These are phyloP conservation scores for Pseudozyma sp. DNA, from an alignment of 1,284 basidiomycete species.

Conservation along the genomic window DNA sequence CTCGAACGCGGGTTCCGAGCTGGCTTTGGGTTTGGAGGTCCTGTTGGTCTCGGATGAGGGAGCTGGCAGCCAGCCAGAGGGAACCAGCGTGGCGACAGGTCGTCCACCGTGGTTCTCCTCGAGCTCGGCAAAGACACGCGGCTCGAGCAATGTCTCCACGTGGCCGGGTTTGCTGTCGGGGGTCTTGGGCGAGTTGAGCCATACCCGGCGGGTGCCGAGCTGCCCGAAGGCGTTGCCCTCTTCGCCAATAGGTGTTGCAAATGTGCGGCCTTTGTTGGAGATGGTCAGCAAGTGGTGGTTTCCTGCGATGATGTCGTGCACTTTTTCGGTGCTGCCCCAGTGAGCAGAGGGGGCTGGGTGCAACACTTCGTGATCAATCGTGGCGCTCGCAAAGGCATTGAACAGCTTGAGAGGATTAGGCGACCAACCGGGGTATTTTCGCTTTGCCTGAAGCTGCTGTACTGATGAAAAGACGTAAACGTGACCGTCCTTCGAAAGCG, in stretches of 20 bases:
- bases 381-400: conserved; percentile 37
- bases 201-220: conserved; percentile 73
- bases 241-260: conserved; percentile 80
- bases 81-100: conserved; percentile 61
- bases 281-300: conserved; percentile 85
- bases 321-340: conserved; percentile 48
- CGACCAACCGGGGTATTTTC: conserved; percentile 42
- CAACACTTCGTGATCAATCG: conserved; percentile 57
- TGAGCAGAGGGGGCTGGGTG: conserved; percentile 34
- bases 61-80: conserved; percentile 25
- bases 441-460: conserved; percentile 41
- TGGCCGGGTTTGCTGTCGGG: conserved; percentile 56
- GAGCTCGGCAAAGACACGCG: conserved; percentile 50
- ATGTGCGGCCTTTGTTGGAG: conserved; percentile 83
- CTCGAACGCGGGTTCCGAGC: conserved; percentile 28
- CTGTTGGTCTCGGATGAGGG: conserved; percentile 67
- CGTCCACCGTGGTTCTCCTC: conserved; percentile 68
- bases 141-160: conserved; percentile 71
- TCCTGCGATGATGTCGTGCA: conserved; percentile 71
- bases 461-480: conserved; percentile 62
- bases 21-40: conserved; percentile 25
- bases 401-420: conserved; percentile 54
- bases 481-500: conserved; percentile 60
- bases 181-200: conserved; percentile 73
- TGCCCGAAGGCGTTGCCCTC: conserved; percentile 87